Base-by-base conservation (phyloP, 805 yeast species). In the Wickerhamiella siamensis region DNA sequence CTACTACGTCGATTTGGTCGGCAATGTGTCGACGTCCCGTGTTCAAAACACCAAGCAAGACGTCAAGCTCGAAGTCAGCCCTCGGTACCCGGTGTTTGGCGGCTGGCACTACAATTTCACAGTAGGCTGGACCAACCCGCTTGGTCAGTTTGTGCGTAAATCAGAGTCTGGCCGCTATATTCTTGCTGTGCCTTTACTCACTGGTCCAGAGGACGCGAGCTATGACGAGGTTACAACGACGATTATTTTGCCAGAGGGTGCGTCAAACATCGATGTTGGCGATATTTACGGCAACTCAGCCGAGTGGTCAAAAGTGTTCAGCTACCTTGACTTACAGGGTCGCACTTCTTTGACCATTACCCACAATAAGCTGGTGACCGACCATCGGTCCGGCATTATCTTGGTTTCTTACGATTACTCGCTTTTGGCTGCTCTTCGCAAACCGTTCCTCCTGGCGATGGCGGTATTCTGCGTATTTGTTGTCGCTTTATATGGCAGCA, bases 91-190 rank as follows among this genome's bases (percentile, higher is more conserved):
- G n/a, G 59, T 91, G 5, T 82, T 83, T 61, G 98, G 98, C 38
- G 93, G 87, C 34, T 91, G 98, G 98, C 71, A 77, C 54, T 88
- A 84, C 63, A 84, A 88, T 63, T 91, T 83, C 68, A 91, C 97
- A 18, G 61, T 88, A 51, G 97, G 97, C n/a, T 91, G 95, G 95
- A 74, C 78, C 39, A 72, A 75, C 48, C 63, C 67, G 17, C 61
- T 87, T 33, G 54, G 63, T 14, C 62, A 72, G 36, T 77, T 70
- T 50, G 65, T 82, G 40, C 75, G 63, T 51, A 53, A 58, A 33
- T 51, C 66, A 15, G 63, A 64, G 9, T 62, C 62, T 15, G 76
- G 72, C 44, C 60, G 65, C 12, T 83, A 74, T 56, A 56, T 80
- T 10, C 62, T 81, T 26, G 70, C 66, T 40, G 72, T 87, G 24